These are phyloP conservation scores for Metrosideros polymorpha DNA, from an alignment of 441 rosid species.

Conservation along the genomic window DNA sequence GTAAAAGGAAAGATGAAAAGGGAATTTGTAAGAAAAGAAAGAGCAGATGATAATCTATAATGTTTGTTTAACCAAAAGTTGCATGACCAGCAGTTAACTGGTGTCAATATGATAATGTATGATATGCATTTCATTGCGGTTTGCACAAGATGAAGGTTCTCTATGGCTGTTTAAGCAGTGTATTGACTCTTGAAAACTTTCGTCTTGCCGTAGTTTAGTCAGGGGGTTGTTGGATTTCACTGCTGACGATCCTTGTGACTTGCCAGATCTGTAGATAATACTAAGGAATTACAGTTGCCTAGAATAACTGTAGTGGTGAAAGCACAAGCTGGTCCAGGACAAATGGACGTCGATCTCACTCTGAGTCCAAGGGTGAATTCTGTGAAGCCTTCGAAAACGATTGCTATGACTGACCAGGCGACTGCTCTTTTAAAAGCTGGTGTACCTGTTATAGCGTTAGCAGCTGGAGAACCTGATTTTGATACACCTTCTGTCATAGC, in stretches of 20 bases:
- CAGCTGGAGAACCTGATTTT: constrained; percentile 98
- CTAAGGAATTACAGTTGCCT: constrained; percentile 3
- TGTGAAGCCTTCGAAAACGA: constrained; percentile 87
- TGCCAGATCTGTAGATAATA: constrained; percentile 19
- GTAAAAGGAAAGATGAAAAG: not conserved
- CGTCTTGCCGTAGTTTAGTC: not conserved
- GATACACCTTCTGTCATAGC: constrained; percentile 73
- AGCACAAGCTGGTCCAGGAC: constrained; percentile 23
- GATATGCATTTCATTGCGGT: not conserved
- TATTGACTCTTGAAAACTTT: not conserved
- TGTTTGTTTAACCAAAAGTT: not conserved
- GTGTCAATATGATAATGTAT: not conserved
- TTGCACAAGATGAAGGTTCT: not conserved
- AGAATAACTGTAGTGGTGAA: constrained; percentile 31
- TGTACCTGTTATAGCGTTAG: constrained; percentile 75
- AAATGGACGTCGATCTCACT: constrained; percentile 51
- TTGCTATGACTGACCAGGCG: constrained; percentile 87
- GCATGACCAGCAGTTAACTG: not conserved
- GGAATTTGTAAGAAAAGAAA: not conserved
- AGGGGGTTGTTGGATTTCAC: not conserved
- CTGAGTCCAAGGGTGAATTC: constrained; percentile 83
- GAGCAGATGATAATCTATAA: not conserved
- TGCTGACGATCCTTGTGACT: not conserved
- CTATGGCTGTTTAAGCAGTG: not conserved
- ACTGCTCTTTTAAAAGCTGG: constrained; percentile 86